Evolutionary conservation across 1,284 basidiomycete genomes (phyloP), one percentile per base, ranked within the genome.

Genomic region (Sanghuangporus weigelae): DNA sequence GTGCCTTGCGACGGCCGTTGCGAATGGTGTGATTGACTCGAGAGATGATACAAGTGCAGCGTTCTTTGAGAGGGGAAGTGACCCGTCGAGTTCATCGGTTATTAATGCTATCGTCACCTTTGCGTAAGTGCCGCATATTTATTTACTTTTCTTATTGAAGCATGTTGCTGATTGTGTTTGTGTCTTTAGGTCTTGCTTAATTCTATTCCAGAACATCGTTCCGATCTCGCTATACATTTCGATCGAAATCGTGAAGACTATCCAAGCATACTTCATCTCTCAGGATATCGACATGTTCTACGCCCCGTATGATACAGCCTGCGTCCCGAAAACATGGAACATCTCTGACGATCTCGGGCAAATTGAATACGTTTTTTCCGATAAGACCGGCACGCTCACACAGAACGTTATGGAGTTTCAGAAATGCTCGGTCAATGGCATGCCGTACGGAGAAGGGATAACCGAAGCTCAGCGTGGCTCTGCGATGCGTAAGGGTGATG

Each of bases 361-460:
- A 77, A 98, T 98, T 75, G 96, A 97, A 78, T 98, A 98, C 75
- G 83, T 98, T 69, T 98, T 98, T 77, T 95, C 93, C 5, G 96
- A 99, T 84, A 99, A 99, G 81, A 97, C 95, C 0, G 95, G 95
- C 14, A 97, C 95, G 1, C 84, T 97, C 61, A 97, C 95, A 2
- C 94, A 98, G 75, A 98, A 96, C 76, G 78, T 97, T 68, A 99
- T 98, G 96, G 96, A 98, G 79, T 98, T 97, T 77, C 95, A 98
- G 74, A 95, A 94, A 74, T 97, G 95, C 71, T 96, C 94, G 0
- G 84, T 98, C 67, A 78, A 87, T 63, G 96, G 95, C 2, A 78
- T 93, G 0, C 71, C 86, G 0, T 98, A 97, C 71, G 96, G 95
- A 16, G 95, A 98, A 70, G 96, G 95, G 11, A 74, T 98, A 64